Base-by-base conservation (phyloP, 768 basidiomycete genomes). In the Trametes maxima region DNA sequence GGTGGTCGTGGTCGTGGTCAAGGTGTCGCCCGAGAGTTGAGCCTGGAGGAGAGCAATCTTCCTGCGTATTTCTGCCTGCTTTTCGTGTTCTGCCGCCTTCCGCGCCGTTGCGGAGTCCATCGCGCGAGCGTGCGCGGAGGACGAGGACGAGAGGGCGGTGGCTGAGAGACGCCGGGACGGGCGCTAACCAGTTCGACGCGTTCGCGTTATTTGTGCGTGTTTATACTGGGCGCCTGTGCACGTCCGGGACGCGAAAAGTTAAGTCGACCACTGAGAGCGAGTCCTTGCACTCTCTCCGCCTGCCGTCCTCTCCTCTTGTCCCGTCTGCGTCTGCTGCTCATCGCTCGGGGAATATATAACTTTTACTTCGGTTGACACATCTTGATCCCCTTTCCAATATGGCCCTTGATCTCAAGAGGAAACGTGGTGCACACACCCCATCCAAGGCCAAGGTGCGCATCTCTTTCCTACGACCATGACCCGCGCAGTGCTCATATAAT, bases 21-120 rank as follows among this genome's bases (percentile, higher is more conserved):
- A 65, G 35, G 48, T 66, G 57, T 12, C 78, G 48, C 78, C 74
- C 14, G 67, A 66, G 19, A 89, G 79, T 69, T 88, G 82, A 0
- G 82, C 76, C 60, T 89, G 80, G 24, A 91, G 73, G 0, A 65
- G 64, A 0, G 80, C 79, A 49, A 91, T 90, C 63, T 89, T 78
- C 16, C 71, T 74, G 43, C 78, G 75, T 13, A 91, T 72, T 39
- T 82, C 79, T 43, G 76, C 78, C 57, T 86, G 83, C 54, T 69
- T 78, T 28, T 56, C 45, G 40, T 55, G 21, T 16, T 67, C 67
- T 6, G 36, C 13, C 3, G 44, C 13, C 45, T 59, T 60, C 40
- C 53, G 65, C 21, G 17, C 61, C 6, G 67, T 60, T 5, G 57
- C 53, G 28, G 62, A 67, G 36, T 67, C 54, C 66, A 67, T 67